Conservation (phyloP, 352 stramenopile species). For the Phytophthora cactorum region DNA sequence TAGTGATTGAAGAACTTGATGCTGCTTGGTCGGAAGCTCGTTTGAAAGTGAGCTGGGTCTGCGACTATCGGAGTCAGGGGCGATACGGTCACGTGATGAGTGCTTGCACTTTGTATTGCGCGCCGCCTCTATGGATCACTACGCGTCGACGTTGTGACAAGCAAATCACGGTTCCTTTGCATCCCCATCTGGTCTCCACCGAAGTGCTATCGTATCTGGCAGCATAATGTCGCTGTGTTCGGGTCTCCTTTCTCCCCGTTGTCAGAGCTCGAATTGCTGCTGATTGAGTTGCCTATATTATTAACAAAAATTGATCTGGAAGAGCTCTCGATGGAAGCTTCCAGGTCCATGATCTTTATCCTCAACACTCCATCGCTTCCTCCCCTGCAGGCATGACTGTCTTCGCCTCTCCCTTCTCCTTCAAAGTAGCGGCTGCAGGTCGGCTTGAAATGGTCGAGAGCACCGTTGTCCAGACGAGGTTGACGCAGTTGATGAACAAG, state of each 20-base stretch:
- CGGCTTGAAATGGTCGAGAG: conserved; percentile 44
- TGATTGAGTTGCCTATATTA: conserved; percentile 1
- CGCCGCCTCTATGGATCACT: conserved; percentile 26
- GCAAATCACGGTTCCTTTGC: conserved; percentile 34
- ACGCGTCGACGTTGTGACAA: conserved; percentile 35
- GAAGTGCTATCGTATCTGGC: background rate
- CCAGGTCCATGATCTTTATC: background rate
- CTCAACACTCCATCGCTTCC: conserved; percentile 15
- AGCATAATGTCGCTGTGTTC: background rate
- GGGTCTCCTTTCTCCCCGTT: background rate
- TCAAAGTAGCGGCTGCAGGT: conserved; percentile 11
- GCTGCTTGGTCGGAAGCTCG: conserved; percentile 11
- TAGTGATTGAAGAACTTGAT: background rate
- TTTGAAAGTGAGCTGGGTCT: conserved; percentile 19
- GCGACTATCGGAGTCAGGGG: conserved; percentile 9
- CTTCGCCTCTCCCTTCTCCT: conserved; percentile 8
- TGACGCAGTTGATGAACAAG: conserved; percentile 55
- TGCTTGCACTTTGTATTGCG: conserved; percentile 38
- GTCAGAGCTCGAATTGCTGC: background rate
- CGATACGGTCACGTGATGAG: conserved; percentile 22
- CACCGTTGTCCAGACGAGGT: conserved; percentile 50
- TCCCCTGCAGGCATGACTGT: background rate
- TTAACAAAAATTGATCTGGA: conserved; percentile 7
- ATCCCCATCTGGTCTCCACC: conserved; percentile 25
- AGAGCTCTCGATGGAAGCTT: background rate